Conservation (phyloP, 2,329 filamentous ascomycete species). For the Talaromyces sp. region DNA sequence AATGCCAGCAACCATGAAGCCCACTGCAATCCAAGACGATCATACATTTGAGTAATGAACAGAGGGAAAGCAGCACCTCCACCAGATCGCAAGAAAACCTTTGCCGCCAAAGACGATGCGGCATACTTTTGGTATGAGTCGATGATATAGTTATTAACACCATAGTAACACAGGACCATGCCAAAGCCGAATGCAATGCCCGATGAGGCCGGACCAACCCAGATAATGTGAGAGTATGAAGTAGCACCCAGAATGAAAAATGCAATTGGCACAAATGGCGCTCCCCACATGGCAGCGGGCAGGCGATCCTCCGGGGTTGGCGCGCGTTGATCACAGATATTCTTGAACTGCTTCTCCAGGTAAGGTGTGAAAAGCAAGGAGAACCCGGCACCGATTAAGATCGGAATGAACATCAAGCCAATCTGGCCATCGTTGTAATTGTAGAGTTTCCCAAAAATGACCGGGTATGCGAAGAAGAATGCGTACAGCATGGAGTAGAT, state of each 20-base stretch:
- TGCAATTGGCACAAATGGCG: conserved; percentile 67
- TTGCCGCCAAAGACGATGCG: conserved; percentile 48
- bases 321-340: conserved; percentile 59
- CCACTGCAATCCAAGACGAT: conserved; percentile 71
- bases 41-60: conserved; percentile 77
- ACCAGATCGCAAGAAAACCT: conserved; percentile 53
- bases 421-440: conserved; percentile 39
- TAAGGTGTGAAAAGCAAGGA: conserved; percentile 35
- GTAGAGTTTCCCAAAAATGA: conserved; percentile 74
- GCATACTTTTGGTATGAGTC: conserved; percentile 57
- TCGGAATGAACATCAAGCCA: conserved; percentile 47
- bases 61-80: conserved; percentile 75
- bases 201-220: conserved; percentile 59
- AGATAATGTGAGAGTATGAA: conserved; percentile 60
- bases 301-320: conserved; percentile 75
- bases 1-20: conserved; percentile 70
- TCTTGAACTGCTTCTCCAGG: conserved; percentile 77
- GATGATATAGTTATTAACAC: conserved; percentile 73
- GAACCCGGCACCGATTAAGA: conserved; percentile 36
- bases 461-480: conserved; percentile 56
- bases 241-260: conserved; percentile 66
- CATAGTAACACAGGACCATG: conserved; percentile 78
- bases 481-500: conserved; percentile 53
- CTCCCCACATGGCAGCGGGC: conserved; percentile 72
- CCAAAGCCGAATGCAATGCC: conserved; percentile 73